These are phyloP conservation scores for Didymella pinodella DNA, from an alignment of 2,329 filamentous ascomycete species.

Conservation along the genomic window DNA sequence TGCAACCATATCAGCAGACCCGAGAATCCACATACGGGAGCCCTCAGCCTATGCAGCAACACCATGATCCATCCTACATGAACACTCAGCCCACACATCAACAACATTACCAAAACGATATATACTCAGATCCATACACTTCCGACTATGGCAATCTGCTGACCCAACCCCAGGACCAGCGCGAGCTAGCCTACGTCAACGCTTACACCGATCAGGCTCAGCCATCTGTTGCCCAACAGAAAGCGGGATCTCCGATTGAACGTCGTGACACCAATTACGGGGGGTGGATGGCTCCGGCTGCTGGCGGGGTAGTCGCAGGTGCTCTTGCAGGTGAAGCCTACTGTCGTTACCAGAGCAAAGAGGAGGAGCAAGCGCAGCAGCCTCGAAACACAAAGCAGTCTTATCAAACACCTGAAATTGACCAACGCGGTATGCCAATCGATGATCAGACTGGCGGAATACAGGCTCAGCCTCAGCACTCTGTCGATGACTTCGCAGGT, in stretches of 20 bases:
- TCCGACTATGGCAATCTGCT: constrained; percentile 19
- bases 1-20: constrained; percentile 20
- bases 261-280: constrained; percentile 57
- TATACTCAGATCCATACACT: constrained; percentile 29
- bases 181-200: constrained; percentile 9
- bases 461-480: constrained; percentile 21
- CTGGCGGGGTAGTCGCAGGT: constrained; percentile 54
- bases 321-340: constrained; percentile 50
- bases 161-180: constrained; percentile 11
- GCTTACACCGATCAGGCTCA: constrained; percentile 23
- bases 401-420: constrained; percentile 15
- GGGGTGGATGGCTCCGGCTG: constrained; percentile 63
- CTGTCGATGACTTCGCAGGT: constrained; percentile 23
- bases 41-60: constrained; percentile 8
- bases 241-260: constrained; percentile 22
- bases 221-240: constrained; percentile 15
- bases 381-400: constrained; percentile 21
- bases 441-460: constrained; percentile 16
- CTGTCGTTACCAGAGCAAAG: constrained; percentile 40
- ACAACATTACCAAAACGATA: constrained; percentile 17
- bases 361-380: constrained; percentile 37
- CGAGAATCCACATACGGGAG: constrained; percentile 13
- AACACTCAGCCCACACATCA: constrained; percentile 16
- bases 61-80: constrained; percentile 13
- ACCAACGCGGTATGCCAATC: constrained; percentile 14